A percentile compares a stretch with the other conserved stretches of the same genome.
Evolutionary conservation across 345 rosid species (phyloP).

Genomic region (Citrus inodora): DNA sequence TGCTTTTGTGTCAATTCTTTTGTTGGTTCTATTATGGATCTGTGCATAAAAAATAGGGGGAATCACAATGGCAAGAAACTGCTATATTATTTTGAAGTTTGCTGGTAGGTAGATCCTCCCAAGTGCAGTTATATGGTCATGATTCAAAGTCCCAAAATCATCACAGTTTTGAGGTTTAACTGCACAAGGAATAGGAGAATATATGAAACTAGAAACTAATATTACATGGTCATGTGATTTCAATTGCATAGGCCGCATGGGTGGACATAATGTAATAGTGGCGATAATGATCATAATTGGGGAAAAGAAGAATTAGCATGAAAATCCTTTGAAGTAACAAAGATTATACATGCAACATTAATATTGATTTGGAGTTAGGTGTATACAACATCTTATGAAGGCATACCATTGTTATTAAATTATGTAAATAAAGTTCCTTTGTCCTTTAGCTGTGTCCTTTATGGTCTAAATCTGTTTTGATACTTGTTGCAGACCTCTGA

Average conservation of each 20-base stretch:
- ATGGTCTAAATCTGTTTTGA: conserved; percentile 7
- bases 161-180: not conserved
- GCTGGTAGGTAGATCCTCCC: not conserved
- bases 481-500: conserved; percentile 29
- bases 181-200: not conserved
- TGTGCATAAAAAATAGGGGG: not conserved
- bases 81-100: not conserved
- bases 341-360: not conserved
- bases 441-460: not conserved
- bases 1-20: not conserved
- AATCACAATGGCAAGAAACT: not conserved
- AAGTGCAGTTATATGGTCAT: no score
- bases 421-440: not conserved
- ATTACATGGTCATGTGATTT: not conserved
- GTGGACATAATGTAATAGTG: no score
- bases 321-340: not conserved
- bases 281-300: no score
- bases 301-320: no score
- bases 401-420: not conserved
- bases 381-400: not conserved
- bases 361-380: not conserved
- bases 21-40: not conserved
- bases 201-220: not conserved
- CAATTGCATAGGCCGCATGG: no score
- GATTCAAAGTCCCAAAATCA: not conserved